phyloP scores from a whole-genome alignment of 768 basidiomycete species.

The Psilocybe subaeruginosa region DNA sequence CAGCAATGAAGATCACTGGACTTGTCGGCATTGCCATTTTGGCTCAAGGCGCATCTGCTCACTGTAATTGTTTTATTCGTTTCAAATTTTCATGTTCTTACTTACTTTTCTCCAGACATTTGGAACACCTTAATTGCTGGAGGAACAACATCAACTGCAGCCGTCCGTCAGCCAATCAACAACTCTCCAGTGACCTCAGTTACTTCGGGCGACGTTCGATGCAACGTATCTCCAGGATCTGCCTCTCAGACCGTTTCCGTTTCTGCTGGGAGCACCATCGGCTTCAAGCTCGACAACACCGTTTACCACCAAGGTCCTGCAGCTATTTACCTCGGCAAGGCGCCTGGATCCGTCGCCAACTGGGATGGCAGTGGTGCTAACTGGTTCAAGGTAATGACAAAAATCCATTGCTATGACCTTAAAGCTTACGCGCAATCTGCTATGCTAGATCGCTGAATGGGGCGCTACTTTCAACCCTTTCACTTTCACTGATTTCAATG shows the following conservation, averaged over 20 bases:
- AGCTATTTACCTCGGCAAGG: conserved; percentile 52
- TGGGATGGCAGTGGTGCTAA: conserved; percentile 52
- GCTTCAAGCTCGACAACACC: conserved; percentile 41
- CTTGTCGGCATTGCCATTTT: conserved; percentile 24
- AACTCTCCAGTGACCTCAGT: conserved; percentile 35
- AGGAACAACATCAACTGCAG: conserved; percentile 27
- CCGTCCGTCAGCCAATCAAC: conserved; percentile 35
- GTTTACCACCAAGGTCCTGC: conserved; percentile 48
- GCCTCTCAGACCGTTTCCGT: conserved; percentile 41
- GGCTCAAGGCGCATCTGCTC: conserved; percentile 28
- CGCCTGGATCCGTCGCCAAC: conserved; percentile 39
- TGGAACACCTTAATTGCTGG: conserved; percentile 35
- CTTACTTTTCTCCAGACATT: conserved; percentile 26
- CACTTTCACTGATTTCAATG: conserved; percentile 32
- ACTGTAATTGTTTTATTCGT: conserved; percentile 21
- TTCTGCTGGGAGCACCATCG: conserved; percentile 39
- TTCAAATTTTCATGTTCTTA: neutral
- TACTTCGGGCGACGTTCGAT: conserved; percentile 33
- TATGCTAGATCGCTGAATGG: conserved; percentile 42
- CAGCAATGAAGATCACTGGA: conserved; percentile 26
- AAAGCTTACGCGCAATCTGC: conserved; percentile 21
- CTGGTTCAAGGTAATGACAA: conserved; percentile 51
- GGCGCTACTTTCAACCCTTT: conserved; percentile 42
- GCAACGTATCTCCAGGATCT: conserved; percentile 35
- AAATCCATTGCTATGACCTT: neutral